phyloP scores from a whole-genome alignment of 345 rosid genomes.

The Cochlearia excelsa region DNA sequence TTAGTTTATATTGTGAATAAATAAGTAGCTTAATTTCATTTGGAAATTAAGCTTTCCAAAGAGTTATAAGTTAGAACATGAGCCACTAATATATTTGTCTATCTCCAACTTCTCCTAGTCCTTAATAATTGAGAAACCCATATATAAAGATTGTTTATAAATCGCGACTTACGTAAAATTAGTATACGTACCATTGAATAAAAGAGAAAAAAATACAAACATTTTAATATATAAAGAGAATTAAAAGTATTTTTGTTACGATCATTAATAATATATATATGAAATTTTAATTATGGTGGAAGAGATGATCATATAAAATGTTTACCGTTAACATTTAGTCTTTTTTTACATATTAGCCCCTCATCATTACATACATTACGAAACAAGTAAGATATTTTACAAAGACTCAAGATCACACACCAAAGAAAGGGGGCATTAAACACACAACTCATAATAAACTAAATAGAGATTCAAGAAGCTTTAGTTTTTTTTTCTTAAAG shows the following conservation, averaged over 20 bases:
- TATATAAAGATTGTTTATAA: background rate
- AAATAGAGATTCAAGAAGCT: conserved; percentile 30
- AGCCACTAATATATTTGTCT: background rate
- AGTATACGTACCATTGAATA: no score
- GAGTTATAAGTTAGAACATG: background rate
- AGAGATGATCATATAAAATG: background rate
- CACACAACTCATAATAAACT: conserved; percentile 28
- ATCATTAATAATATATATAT: no score
- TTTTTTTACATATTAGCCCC: conserved; percentile 22
- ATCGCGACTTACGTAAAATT: no score
- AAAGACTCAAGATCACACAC: conserved; percentile 33
- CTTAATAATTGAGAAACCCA: background rate
- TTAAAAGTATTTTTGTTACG: no score
- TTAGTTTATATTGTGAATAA: background rate
- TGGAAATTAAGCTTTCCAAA: conserved; percentile 2
- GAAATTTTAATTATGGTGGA: no score
- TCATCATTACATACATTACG: conserved; percentile 23
- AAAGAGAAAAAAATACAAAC: no score
- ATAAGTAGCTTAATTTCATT: background rate
- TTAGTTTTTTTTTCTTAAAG: conserved; percentile 3
- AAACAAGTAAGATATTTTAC: conserved; percentile 26
- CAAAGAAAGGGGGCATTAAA: conserved; percentile 1
- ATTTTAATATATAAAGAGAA: no score
- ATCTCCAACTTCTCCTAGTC: background rate
- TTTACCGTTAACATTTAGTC: conserved; percentile 18